A percentile compares a stretch with the other conserved stretches of the same genome.
Conservation (phyloP, 2,329 filamentous ascomycete genomes). For the Aureobasidium sp. region DNA sequence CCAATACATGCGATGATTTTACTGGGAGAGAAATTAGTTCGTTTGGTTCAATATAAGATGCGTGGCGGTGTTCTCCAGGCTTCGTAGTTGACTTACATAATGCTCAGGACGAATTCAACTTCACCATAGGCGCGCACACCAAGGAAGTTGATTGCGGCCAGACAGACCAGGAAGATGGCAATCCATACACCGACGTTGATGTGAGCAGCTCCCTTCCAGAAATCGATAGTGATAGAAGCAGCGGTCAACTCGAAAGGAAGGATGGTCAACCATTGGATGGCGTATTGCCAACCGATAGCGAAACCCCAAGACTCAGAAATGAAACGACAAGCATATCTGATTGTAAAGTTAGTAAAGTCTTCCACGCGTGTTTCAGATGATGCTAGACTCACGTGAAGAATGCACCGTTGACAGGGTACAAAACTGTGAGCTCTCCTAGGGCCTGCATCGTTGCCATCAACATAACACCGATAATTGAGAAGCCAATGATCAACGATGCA, state of each 20-base stretch:
- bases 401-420: constrained; percentile 34
- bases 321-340: constrained; percentile 33
- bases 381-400: constrained; percentile 24
- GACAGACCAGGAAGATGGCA: constrained; percentile 28
- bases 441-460: constrained; percentile 32
- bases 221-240: constrained; percentile 21
- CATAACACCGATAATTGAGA: constrained; percentile 29
- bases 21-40: neutral
- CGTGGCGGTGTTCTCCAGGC: too few relatives aligned
- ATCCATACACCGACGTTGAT: constrained; percentile 27
- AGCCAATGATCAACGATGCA: constrained; percentile 24
- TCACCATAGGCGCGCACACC: constrained; percentile 26
- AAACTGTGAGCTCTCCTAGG: constrained; percentile 32
- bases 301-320: constrained; percentile 36
- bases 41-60: too few relatives aligned
- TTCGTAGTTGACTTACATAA: constrained; percentile 18
- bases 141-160: constrained; percentile 28
- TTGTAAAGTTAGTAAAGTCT: neutral
- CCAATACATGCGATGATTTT: constrained; percentile 45
- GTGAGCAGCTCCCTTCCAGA: constrained; percentile 19
- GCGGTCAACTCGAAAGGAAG: constrained; percentile 29
- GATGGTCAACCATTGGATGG: constrained; percentile 26
- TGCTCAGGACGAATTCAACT: constrained; percentile 31
- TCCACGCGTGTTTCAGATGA: neutral
- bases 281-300: constrained; percentile 28